Conservation (phyloP, 2,329 filamentous ascomycete genomes). For the Cryoendolithus antarcticus region DNA sequence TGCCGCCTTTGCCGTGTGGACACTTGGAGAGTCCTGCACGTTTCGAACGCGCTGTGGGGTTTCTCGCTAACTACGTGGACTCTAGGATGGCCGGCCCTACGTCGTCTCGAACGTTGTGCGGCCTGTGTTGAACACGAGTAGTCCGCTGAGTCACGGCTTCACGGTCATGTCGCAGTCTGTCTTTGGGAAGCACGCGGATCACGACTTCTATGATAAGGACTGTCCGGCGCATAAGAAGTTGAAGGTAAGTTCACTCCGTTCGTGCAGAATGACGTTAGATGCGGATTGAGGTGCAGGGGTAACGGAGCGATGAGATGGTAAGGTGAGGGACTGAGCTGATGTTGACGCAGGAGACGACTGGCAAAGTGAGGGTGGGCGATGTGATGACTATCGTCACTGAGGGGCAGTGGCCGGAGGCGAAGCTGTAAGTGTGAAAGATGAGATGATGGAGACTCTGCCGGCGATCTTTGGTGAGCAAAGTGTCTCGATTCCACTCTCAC, state of each 20-base stretch:
- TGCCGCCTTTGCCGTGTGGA: too few species aligned
- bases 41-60: too few species aligned
- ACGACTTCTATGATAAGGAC: slow-evolving; percentile 56
- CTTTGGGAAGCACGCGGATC: slow-evolving; percentile 53
- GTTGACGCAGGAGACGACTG: slow-evolving; percentile 12
- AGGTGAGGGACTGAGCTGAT: background rate
- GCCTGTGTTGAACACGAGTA: slow-evolving; percentile 15
- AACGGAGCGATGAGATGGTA: too few species aligned
- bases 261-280: background rate
- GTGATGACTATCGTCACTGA: slow-evolving; percentile 19
- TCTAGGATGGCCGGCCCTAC: slow-evolving; percentile 57
- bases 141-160: slow-evolving; percentile 49
- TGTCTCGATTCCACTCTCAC: too few species aligned
- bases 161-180: slow-evolving; percentile 52
- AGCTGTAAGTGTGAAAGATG: background rate
- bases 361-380: slow-evolving; percentile 13
- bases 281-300: too few species aligned
- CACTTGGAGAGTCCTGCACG: too few species aligned
- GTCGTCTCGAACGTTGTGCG: slow-evolving; percentile 38
- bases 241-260: slow-evolving; percentile 21
- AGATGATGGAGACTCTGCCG: too few species aligned
- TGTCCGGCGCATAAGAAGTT: slow-evolving; percentile 43
- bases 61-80: too few species aligned
- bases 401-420: slow-evolving; percentile 16
- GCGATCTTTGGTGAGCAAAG: too few species aligned